Conservation (phyloP, 805 yeast genomes). For the Wickerhamiella brachini region DNA sequence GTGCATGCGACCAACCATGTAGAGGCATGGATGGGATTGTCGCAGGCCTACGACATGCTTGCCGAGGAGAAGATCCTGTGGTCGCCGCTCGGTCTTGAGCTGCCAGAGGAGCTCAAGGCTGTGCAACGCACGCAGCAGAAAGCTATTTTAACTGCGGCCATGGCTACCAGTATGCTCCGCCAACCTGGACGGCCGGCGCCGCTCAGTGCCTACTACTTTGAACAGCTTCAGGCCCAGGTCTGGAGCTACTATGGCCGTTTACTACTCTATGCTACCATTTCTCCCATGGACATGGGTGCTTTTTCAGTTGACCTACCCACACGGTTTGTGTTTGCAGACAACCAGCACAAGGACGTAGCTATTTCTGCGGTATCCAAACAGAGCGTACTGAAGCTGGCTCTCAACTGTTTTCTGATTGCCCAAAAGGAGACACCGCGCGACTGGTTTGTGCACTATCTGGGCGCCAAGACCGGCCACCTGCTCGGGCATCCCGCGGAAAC, state of each 20-base stretch:
- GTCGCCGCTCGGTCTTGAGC: slow-evolving; percentile 1
- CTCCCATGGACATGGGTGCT: slow-evolving; percentile 35
- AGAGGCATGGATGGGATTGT: slow-evolving; percentile 79
- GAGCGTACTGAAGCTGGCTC: slow-evolving; percentile 27
- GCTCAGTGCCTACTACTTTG: slow-evolving; percentile 12
- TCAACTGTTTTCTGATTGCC: slow-evolving; percentile 35
- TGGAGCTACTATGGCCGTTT: slow-evolving; percentile 46
- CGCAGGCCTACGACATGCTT: slow-evolving; percentile 60
- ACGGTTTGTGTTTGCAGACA: slow-evolving; percentile 20
- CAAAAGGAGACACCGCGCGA: slow-evolving; percentile 31
- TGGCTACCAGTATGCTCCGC: slow-evolving; percentile 42
- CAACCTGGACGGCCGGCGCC: background rate
- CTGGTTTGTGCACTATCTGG: slow-evolving; percentile 50
- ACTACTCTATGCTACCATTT: slow-evolving; percentile 27
- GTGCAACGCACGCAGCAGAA: slow-evolving; percentile 57
- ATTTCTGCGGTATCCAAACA: slow-evolving; percentile 4
- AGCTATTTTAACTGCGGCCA: slow-evolving; percentile 56
- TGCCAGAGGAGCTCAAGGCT: slow-evolving; percentile 37
- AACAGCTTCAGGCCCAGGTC: slow-evolving; percentile 30
- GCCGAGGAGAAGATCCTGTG: slow-evolving; percentile 65
- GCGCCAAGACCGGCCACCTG: slow-evolving; percentile 46
- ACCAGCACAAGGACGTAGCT: slow-evolving; percentile 12
- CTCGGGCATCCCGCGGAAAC: slow-evolving; percentile 24
- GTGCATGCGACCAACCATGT: slow-evolving; percentile 50
- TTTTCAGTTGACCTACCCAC: slow-evolving; percentile 23